Conservation (phyloP, 257 asterid genomes). For the Cynanchum wilfordii region DNA sequence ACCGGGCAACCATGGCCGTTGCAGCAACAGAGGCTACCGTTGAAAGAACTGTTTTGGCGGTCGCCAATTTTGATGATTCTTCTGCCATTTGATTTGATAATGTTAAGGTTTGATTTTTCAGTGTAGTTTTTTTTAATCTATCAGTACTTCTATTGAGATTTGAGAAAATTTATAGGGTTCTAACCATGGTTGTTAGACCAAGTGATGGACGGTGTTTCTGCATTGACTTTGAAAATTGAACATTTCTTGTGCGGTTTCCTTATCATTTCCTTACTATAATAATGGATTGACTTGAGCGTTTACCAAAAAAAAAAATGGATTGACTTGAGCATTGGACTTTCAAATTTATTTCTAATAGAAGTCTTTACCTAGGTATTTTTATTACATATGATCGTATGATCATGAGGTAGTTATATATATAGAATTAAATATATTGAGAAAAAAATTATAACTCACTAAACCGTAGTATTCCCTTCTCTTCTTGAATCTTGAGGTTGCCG, state of each 20-base stretch:
- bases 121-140: not conserved
- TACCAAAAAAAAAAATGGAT: too few species aligned
- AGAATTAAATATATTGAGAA: too few species aligned
- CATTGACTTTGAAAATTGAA: not conserved
- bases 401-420: too few species aligned
- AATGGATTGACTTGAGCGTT: not conserved
- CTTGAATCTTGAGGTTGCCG: too few species aligned
- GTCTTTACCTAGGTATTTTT: too few species aligned
- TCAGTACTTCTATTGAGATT: not conserved
- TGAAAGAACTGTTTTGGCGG: slow-evolving; percentile 44
- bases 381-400: too few species aligned
- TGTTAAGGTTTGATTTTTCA: not conserved
- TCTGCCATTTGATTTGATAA: slow-evolving; percentile 12
- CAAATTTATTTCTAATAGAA: too few species aligned
- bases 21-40: slow-evolving; percentile 51
- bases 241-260: not conserved
- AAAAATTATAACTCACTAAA: too few species aligned
- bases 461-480: too few species aligned
- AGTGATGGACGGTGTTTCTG: not conserved
- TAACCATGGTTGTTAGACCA: too few species aligned
- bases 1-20: slow-evolving; percentile 44
- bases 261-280: not conserved
- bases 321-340: too few species aligned
- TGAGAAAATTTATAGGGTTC: too few species aligned
- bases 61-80: slow-evolving; percentile 29